Conservation (phyloP, 208 protist species). For the Trypanosoma mega region DNA sequence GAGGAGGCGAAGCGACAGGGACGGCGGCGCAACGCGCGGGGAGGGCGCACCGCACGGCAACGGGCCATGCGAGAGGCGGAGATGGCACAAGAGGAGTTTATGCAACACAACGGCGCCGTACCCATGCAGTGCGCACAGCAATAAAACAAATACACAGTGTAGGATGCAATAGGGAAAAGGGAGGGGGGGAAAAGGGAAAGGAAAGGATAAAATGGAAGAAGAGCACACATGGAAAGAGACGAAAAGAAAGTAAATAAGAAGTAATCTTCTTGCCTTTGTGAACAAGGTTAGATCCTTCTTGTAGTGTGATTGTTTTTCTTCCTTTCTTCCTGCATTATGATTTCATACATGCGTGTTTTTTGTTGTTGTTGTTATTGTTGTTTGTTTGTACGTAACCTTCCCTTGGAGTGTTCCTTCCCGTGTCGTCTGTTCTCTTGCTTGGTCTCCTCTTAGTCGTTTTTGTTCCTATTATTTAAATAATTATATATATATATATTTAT, state of each 20-base stretch:
- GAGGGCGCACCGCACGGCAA: no score
- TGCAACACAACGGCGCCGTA: conserved; percentile 27
- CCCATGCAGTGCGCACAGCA: conserved; percentile 66
- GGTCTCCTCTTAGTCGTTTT: background rate
- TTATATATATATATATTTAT: conserved; percentile 3
- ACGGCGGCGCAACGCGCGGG: conserved; percentile 3
- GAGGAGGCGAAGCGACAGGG: background rate
- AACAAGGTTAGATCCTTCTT: background rate
- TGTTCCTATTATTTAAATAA: background rate
- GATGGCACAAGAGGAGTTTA: background rate
- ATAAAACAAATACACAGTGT: no score
- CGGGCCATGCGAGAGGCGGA: conserved; percentile 5
- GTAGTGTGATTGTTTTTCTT: conserved; percentile 1
- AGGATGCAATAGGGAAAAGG: background rate
- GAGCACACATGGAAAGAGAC: background rate
- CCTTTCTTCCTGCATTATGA: conserved; percentile 2
- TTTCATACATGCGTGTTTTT: background rate
- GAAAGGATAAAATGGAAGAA: conserved; percentile 17
- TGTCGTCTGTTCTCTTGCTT: no score
- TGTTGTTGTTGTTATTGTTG: conserved; percentile 1
- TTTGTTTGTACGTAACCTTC: background rate
- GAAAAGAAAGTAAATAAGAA: conserved; percentile 7
- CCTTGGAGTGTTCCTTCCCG: no score
- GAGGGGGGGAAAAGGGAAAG: conserved; percentile 5
- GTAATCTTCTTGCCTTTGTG: conserved; percentile 7